phyloP scores from a whole-genome alignment of 2,329 filamentous ascomycete genomes.

The Penicillium janthinellum region DNA sequence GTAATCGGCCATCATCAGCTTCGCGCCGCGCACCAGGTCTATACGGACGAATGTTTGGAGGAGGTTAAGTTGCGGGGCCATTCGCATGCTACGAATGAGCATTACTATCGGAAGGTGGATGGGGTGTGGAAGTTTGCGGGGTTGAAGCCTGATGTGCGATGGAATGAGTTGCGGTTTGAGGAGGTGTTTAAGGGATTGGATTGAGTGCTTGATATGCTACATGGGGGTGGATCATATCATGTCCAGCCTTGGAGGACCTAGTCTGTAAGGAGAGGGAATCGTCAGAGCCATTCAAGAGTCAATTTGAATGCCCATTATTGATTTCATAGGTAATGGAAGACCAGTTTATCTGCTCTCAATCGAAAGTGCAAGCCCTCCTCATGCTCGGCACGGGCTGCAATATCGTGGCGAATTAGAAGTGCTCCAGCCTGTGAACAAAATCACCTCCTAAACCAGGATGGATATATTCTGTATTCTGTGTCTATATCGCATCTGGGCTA shows the following conservation, averaged over 20 bases:
- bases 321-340: too few species aligned
- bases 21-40: slow-evolving; percentile 64
- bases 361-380: too few species aligned
- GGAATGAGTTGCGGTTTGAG: slow-evolving; percentile 61
- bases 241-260: too few species aligned
- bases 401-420: too few species aligned
- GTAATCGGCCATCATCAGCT: slow-evolving; percentile 64
- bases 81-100: slow-evolving; percentile 59
- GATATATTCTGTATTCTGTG: not conserved
- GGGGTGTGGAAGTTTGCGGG: slow-evolving; percentile 66
- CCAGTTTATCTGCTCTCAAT: too few species aligned
- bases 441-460: not conserved
- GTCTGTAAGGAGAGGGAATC: too few species aligned
- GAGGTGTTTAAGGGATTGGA: slow-evolving; percentile 50
- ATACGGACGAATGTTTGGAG: slow-evolving; percentile 53
- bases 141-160: slow-evolving; percentile 58
- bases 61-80: slow-evolving; percentile 62
- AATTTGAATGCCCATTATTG: too few species aligned
- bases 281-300: too few species aligned
- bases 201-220: not conserved
- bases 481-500: not conserved
- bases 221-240: too few species aligned
- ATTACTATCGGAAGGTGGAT: slow-evolving; percentile 60
- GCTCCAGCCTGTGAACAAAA: too few species aligned
- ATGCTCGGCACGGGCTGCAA: too few species aligned